These are phyloP conservation scores for Acmispon strigosus DNA, from an alignment of 306 rosid genomes.

Conservation along the genomic window DNA sequence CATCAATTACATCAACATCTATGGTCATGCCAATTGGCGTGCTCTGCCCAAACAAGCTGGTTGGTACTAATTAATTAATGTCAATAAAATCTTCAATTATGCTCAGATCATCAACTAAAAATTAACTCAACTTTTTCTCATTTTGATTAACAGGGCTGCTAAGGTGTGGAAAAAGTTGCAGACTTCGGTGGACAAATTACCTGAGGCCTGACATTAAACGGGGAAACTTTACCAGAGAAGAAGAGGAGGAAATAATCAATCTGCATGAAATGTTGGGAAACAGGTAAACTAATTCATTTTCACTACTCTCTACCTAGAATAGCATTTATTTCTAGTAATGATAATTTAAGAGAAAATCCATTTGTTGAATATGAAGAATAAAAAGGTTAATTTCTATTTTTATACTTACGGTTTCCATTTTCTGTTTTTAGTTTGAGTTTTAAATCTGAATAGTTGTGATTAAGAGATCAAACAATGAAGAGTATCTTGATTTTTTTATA, in stretches of 20 bases:
- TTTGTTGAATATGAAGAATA: no score
- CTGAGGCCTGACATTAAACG: constrained; percentile 86
- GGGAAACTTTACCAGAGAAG: constrained; percentile 71
- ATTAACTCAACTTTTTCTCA: neutral
- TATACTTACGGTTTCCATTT: no score
- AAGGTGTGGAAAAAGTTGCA: constrained; percentile 92
- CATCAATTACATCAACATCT: constrained; percentile 44
- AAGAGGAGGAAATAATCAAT: constrained; percentile 64
- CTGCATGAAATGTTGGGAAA: constrained; percentile 73
- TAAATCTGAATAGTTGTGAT: no score
- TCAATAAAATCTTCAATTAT: no score
- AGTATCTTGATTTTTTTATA: neutral
- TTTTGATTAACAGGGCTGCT: constrained; percentile 42
- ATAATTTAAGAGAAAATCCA: no score
- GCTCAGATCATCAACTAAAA: no score
- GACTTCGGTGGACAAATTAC: constrained; percentile 80
- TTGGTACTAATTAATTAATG: constrained; percentile 56
- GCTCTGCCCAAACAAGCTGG: constrained; percentile 92
- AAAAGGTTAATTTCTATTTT: no score
- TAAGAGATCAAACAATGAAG: no score
- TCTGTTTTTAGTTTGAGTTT: no score
- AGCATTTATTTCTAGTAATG: no score
- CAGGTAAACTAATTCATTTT: constrained; percentile 30
- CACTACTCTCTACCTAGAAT: no score
- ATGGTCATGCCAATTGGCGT: constrained; percentile 87